Base-by-base conservation (phyloP, 1,284 basidiomycete genomes). In the Stereum hirsutum region DNA sequence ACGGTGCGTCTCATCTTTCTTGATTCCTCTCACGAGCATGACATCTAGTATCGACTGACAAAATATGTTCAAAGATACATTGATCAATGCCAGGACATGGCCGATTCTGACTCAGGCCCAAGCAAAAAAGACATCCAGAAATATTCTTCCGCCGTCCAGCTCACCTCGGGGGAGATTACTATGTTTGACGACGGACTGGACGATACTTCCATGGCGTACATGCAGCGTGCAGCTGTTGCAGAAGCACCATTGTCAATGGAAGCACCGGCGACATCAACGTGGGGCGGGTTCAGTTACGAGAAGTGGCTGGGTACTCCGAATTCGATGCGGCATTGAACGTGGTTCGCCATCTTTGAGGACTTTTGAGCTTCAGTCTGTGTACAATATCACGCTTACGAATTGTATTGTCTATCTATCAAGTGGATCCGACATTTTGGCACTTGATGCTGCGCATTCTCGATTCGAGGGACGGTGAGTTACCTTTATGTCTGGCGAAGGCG, bases 71-170 rank as follows among this genome's bases (percentile, higher is more conserved):
- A 6, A 44, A 84, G 81, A 31, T 85, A 86, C 53, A 80, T 87
- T 52, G 78, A 83, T 51, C 81, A 86, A 54, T 79, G 73, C 48
- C 72, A 78, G 43, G 78, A 80, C 37, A 66, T 85, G 12, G 33
- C 79, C 45, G 68, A 45, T 68, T n/a, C 72, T 68, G 39, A 66
- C 61, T 39, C 43, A 17, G 51, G 46, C 1, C 47, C 51, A 1
- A 45, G 40, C 11, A 27, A 43, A 28, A 39, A 46, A 31, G 46
- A 46, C 20, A n/a, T 43, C 10, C 21, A 20, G 23, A 41, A 47
- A 15, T 47, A 51, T 25, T 25, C 46, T 19, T 5, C 27, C 11
- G 37, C 23, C 8, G 37, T 27, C 7, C 37, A 39, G 14, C 23
- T 39, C 11, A 25, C 37, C 15, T 10, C 24, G n/a, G 37, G 37